Evolutionary conservation across 1,284 basidiomycete genomes (phyloP).

Genomic region (Ceratobasidium sp.): DNA sequence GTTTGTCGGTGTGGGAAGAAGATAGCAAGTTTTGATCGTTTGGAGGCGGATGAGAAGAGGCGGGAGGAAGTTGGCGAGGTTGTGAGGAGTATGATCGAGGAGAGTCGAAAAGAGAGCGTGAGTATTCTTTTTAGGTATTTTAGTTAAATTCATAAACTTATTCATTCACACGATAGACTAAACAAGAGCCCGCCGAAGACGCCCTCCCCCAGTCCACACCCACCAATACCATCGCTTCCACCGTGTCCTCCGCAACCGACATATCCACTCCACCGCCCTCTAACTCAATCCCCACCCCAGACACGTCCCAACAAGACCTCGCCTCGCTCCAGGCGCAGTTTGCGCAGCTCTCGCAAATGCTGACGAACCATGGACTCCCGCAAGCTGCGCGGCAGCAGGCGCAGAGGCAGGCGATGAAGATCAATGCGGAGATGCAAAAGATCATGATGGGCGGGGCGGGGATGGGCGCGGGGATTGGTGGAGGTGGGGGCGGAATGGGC

Average conservation of each 20-base stretch:
- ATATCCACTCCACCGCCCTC: conserved; percentile 14
- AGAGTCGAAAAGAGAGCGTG: conserved; percentile 72
- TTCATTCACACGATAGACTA: conserved; percentile 1
- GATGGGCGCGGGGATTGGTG: conserved; percentile 24
- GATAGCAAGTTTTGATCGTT: conserved; percentile 85
- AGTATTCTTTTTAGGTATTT: neutral
- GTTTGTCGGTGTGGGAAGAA: conserved; percentile 89
- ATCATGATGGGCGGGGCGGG: conserved; percentile 54
- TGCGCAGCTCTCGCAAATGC: conserved; percentile 39
- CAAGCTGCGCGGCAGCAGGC: conserved; percentile 31
- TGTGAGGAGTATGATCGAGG: conserved; percentile 84
- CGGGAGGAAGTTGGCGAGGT: conserved; percentile 82
- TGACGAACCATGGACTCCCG: conserved; percentile 25
- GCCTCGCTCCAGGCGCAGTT: conserved; percentile 38
- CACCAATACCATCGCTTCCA: conserved; percentile 46
- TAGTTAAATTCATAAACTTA: neutral
- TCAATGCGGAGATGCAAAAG: conserved; percentile 70
- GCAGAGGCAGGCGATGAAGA: conserved; percentile 34
- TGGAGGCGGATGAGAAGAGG: conserved; percentile 79
- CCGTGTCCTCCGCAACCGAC: conserved; percentile 3
- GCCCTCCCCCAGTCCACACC: conserved; percentile 15
- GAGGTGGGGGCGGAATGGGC: conserved; percentile 16
- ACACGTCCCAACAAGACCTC: conserved; percentile 11
- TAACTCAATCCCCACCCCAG: neutral
- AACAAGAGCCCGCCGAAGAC: conserved; percentile 18